Evolutionary conservation across 192 early-diverging fungal species (phyloP), one percentile per base, ranked within the genome.

Genomic region (Coemansia aciculifera): DNA sequence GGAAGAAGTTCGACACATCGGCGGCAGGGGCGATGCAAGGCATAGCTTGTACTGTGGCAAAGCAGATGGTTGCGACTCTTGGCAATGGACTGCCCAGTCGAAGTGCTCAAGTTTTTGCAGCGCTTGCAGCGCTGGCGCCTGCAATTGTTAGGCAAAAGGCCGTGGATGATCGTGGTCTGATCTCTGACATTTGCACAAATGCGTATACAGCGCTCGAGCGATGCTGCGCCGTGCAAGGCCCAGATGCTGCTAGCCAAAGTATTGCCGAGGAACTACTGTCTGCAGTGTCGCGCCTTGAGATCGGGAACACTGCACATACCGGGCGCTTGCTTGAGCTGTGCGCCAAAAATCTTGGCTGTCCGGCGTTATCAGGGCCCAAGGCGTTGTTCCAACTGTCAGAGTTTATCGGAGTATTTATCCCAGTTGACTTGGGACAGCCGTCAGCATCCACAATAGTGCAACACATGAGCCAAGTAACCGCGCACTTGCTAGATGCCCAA

Each of bases 371-470:
- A 3, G 15, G 32, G 3, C 63, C 65, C 15, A 31, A 29, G 23
- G 24, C 68, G 12, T 44, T 38, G 10, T 49, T 60, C 34, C 54
- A 61, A 5, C 46, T 79, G 24, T 62, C 69, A 17, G 51, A 29
- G 17, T 63, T 79, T 39, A 62, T 59, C 24, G 72, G 72, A 2
- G 69, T 54, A 31, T 79, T 74, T 71, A 64, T 65, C 5, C 11
- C 46, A 2, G 49, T 49, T 2, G 59, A 65, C 3, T 39, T 76
- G 17, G 34, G 23, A 7, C 23, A 31, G 17, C 49, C 48, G 2
- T 36, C 37, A 59, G 42, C 70, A 38, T 21, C 60, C 3, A 15
- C 68, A 1, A 17, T 37, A 4, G 40, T 62, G 2, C 17, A 2
- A 3, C 49, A 10, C 10, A 13, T 76, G 51, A 15, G 63, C 6